phyloP scores from a whole-genome alignment of 306 rosid species.

The Quercus wislizeni region DNA sequence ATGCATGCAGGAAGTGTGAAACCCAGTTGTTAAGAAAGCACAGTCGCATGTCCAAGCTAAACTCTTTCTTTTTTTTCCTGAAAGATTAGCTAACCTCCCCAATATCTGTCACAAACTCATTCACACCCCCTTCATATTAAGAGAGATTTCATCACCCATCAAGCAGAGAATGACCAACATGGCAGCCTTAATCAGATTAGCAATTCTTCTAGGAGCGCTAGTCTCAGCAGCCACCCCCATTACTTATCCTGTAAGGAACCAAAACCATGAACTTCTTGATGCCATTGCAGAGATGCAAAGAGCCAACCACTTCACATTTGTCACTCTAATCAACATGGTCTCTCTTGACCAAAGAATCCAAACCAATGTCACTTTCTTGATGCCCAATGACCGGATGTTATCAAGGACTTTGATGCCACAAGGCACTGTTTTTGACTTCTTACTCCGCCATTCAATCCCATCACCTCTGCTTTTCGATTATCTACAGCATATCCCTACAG shows the following conservation, averaged over 20 bases:
- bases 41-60: slow-evolving; percentile 39
- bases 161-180: not conserved
- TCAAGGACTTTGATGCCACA: slow-evolving; percentile 27
- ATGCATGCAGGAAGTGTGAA: slow-evolving; percentile 44
- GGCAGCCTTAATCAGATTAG: not conserved
- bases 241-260: not conserved
- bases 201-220: slow-evolving; percentile 4
- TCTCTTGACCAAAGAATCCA: slow-evolving; percentile 28
- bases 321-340: slow-evolving; percentile 57
- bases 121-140: not conserved
- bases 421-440: slow-evolving; percentile 28
- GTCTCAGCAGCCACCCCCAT: slow-evolving; percentile 10
- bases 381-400: slow-evolving; percentile 60
- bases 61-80: not conserved
- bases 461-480: slow-evolving; percentile 48
- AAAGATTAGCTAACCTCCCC: not conserved
- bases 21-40: slow-evolving; percentile 48
- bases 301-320: slow-evolving; percentile 69
- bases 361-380: slow-evolving; percentile 58
- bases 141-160: not conserved
- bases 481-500: slow-evolving; percentile 48
- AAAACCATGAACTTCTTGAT: slow-evolving; percentile 23
- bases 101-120: not conserved
- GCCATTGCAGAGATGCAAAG: slow-evolving; percentile 59
- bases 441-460: slow-evolving; percentile 63